Percentiles rank a stretch among this genome's conserved stretches.
Evolutionary conservation across 768 basidiomycete genomes (phyloP).

Genomic region (Atractiella rhizophila): DNA sequence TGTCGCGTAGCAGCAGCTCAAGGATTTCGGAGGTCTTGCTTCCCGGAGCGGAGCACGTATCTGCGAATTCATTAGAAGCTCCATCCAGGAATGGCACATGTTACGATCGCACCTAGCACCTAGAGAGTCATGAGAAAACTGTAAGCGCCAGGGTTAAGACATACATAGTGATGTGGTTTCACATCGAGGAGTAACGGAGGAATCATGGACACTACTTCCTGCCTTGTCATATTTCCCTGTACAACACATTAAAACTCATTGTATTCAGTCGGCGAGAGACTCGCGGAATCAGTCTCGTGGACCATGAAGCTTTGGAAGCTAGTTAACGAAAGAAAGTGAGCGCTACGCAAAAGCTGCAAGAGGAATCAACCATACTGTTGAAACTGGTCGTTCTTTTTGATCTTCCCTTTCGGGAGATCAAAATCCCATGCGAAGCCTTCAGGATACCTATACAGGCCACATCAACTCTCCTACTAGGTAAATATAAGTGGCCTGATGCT

Average conservation of each 20-base stretch:
- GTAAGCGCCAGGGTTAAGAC: no score
- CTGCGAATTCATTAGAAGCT: no score
- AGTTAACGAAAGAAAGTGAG: not conserved
- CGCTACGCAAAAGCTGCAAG: not conserved
- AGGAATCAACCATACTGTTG: constrained; percentile 29
- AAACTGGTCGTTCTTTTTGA: constrained; percentile 70
- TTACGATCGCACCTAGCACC: no score
- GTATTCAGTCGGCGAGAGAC: constrained; percentile 18
- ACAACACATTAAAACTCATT: not conserved
- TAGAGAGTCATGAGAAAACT: no score
- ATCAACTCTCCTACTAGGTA: not conserved
- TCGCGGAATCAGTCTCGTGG: constrained; percentile 84
- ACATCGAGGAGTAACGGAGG: constrained; percentile 85
- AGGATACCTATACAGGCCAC: constrained; percentile 43
- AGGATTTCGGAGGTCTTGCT: constrained; percentile 96
- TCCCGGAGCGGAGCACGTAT: constrained; percentile 96
- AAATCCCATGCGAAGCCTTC: constrained; percentile 90
- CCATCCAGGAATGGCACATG: no score
- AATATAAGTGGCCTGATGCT: constrained; percentile 7
- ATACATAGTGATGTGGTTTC: constrained; percentile 54
- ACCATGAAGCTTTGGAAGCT: constrained; percentile 80
- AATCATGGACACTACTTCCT: constrained; percentile 98
- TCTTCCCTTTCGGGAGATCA: constrained; percentile 61
- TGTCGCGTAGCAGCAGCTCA: constrained; percentile 43
- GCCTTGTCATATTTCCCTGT: constrained; percentile 80